Base-by-base conservation (phyloP, 2,329 filamentous ascomycete genomes). In the Claviceps digitariae region DNA sequence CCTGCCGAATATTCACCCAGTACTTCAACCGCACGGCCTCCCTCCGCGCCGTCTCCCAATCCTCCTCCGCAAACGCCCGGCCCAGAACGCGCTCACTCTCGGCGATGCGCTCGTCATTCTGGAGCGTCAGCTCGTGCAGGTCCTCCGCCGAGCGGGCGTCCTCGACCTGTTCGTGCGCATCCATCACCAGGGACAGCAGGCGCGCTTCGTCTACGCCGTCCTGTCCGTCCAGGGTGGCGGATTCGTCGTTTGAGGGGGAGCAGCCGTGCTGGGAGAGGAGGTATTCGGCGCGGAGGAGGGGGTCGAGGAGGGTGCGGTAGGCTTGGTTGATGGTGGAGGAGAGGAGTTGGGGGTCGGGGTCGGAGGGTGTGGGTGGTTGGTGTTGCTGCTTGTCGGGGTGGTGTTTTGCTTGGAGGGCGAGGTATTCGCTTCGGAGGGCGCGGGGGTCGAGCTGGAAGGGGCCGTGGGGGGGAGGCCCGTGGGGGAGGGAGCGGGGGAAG, bases 301-400 rank as follows among this genome's bases (percentile, higher is more conserved):
- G 90, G 60, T 84, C 81, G 50, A 79, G 73, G 0, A 98, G 78
- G 2, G 90, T 95, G 63, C 82, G 84, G 76, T 94, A 97, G 0
- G 93, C 93, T 59, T 90, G 84, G 74, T 97, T 97, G 67, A 97
- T 90, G 27, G 81, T 78, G 8, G 88, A 80, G 10, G 86, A 93
- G n/a, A 83, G 74, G 0, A 82, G 86, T 67, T 94, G 87, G 31
- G 6, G 6, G 31, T 34, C 10, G 31, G 31, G 6, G 2, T 34
- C 10, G 31, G 31, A 7, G 27, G 27, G 27, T 29, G 83, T 74
- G 0, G 82, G 86, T 67, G 94, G 87, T 48, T 77, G 63, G 61
- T 20, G 2, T 13, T 17, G 73, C 65, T 77, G 74, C 56, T 84
- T 73, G 66, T 93, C 87, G 1, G 87, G 87, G 67, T 93, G 87